Evolutionary conservation across 2,329 filamentous ascomycete genomes (phyloP).

Genomic region (Aspergillus fumigatiaffinis): DNA sequence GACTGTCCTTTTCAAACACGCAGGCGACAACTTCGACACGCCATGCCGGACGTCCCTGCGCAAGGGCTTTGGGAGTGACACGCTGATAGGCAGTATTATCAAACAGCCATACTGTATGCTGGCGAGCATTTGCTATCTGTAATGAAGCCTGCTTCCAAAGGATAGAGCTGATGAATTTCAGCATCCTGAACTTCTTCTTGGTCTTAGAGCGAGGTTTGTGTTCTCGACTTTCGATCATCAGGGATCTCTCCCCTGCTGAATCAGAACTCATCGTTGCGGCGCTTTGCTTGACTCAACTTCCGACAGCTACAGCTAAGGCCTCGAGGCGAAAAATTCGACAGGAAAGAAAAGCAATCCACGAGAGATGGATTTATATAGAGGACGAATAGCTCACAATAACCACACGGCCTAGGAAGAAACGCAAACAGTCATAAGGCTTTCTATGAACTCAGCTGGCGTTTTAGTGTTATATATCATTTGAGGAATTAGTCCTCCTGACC

Average conservation of each 20-base stretch:
- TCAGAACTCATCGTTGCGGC: neutral
- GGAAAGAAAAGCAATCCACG: neutral
- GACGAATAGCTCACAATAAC: neutral
- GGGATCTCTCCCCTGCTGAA: neutral
- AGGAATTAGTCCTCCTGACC: neutral
- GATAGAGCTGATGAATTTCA: conserved; percentile 26
- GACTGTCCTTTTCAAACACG: conserved; percentile 71
- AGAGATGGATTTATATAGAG: neutral
- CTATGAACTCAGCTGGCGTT: neutral
- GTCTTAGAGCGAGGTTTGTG: conserved; percentile 7
- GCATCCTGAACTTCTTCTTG: conserved; percentile 7
- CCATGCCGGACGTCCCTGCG: conserved; percentile 51
- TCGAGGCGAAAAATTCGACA: neutral
- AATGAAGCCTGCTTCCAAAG: conserved; percentile 54
- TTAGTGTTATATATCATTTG: neutral
- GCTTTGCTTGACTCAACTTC: neutral
- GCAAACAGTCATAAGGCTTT: neutral
- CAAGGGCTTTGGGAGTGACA: conserved; percentile 31
- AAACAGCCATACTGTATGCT: conserved; percentile 79
- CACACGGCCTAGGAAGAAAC: neutral
- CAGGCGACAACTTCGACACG: conserved; percentile 78
- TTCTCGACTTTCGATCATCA: neutral
- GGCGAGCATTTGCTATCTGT: conserved; percentile 55
- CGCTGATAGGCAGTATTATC: conserved; percentile 79
- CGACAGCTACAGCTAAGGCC: neutral